Percentiles rank a stretch among this genome's conserved stretches.
Conservation (phyloP, 73 alveolate genomes). For the Uronychia setigera region DNA sequence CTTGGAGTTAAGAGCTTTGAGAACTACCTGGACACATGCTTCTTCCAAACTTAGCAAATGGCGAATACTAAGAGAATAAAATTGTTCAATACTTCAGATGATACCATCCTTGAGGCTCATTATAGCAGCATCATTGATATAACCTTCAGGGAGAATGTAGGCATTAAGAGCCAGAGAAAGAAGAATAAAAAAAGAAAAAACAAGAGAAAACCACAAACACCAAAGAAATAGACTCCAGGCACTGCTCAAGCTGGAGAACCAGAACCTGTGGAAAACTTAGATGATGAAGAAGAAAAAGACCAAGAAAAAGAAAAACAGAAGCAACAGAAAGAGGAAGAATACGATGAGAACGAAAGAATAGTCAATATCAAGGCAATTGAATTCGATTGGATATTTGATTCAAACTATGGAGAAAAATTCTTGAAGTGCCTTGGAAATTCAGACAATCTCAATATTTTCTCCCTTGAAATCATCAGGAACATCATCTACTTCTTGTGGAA, state of each 20-base stretch:
- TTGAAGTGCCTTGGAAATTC: not conserved
- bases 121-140: not conserved
- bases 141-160: not conserved
- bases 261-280: not conserved
- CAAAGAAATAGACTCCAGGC: not conserved
- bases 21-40: constrained; percentile 12
- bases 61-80: not conserved
- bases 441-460: constrained; percentile 9
- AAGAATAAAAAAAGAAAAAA: not conserved
- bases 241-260: not conserved
- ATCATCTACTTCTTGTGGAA: constrained; percentile 15
- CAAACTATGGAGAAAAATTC: constrained; percentile 9
- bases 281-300: not conserved
- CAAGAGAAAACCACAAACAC: not conserved
- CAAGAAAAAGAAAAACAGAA: not conserved
- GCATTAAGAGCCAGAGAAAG: not conserved
- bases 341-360: not conserved
- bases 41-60: constrained; percentile 29
- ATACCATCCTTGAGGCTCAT: not conserved
- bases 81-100: not conserved
- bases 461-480: constrained; percentile 9
- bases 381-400: constrained; percentile 33
- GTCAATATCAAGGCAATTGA: constrained; percentile 23
- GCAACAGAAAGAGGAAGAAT: not conserved
- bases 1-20: not conserved